Evolutionary conservation across 768 basidiomycete species (phyloP).

Genomic region (Trametes villosa): DNA sequence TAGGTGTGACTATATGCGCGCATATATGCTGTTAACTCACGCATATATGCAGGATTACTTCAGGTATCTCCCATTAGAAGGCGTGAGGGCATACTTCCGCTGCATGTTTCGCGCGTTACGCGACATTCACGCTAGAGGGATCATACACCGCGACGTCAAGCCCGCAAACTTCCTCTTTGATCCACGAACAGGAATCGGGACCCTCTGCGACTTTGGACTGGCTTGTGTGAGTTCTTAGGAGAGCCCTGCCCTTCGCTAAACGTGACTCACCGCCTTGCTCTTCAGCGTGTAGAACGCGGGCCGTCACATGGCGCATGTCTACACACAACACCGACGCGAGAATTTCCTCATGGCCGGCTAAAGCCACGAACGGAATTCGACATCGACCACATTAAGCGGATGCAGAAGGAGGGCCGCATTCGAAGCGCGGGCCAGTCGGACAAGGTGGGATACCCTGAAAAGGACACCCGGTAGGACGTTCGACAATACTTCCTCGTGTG

Average conservation of each 20-base stretch:
- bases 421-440: conserved; percentile 61
- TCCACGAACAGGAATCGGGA: conserved; percentile 79
- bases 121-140: conserved; percentile 82
- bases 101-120: conserved; percentile 90
- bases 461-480: conserved; percentile 65
- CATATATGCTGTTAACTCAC: conserved; percentile 28
- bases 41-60: conserved; percentile 68
- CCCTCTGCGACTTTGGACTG: conserved; percentile 93
- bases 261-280: too few relatives aligned
- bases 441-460: conserved; percentile 75
- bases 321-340: conserved; percentile 68
- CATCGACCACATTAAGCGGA: conserved; percentile 52
- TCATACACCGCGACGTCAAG: conserved; percentile 97
- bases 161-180: conserved; percentile 98
- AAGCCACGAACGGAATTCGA: conserved; percentile 49
- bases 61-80: conserved; percentile 68
- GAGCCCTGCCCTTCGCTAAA: too few relatives aligned
- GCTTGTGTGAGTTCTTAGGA: conserved; percentile 82
- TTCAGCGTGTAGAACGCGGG: conserved; percentile 59
- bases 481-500: too few relatives aligned
- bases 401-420: conserved; percentile 62
- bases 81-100: conserved; percentile 85
- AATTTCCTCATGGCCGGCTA: conserved; percentile 72
- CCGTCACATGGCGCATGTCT: conserved; percentile 65
- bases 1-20: conserved; percentile 41